A percentile compares a stretch with the other conserved stretches of the same genome.
These are phyloP conservation scores for Skeletonema tropicum DNA, from an alignment of 108 stramenopile genomes.

Conservation along the genomic window DNA sequence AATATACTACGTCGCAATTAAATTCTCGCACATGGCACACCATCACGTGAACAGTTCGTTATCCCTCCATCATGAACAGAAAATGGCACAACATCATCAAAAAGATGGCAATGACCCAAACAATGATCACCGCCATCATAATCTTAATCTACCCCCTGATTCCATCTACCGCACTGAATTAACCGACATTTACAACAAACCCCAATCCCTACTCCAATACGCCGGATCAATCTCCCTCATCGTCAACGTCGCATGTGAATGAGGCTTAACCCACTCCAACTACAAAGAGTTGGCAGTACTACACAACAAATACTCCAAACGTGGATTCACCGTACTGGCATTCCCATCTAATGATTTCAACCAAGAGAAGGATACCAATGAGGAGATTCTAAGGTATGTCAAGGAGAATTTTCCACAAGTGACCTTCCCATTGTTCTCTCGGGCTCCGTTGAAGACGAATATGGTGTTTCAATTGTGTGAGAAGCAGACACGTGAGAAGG, in stretches of 20 bases:
- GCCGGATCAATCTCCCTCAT: conserved; percentile 68
- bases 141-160: conserved; percentile 52
- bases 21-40: background rate
- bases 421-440: conserved; percentile 69
- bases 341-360: conserved; percentile 82
- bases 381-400: conserved; percentile 65
- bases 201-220: conserved; percentile 57
- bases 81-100: background rate
- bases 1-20: background rate
- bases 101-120: background rate
- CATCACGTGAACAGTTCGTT: background rate
- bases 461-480: conserved; percentile 62
- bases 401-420: conserved; percentile 62
- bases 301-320: conserved; percentile 49
- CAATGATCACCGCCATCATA: conserved; percentile 5
- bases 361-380: conserved; percentile 75
- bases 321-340: conserved; percentile 69
- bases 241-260: conserved; percentile 82
- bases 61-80: background rate
- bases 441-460: conserved; percentile 52
- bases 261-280: conserved; percentile 76
- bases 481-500: conserved; percentile 50
- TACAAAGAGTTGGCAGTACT: conserved; percentile 70
- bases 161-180: conserved; percentile 67
- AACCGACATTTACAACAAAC: conserved; percentile 52